Evolutionary conservation across 306 rosid genomes (phyloP), one percentile per base, ranked within the genome.

Genomic region (Acacia confusa): DNA sequence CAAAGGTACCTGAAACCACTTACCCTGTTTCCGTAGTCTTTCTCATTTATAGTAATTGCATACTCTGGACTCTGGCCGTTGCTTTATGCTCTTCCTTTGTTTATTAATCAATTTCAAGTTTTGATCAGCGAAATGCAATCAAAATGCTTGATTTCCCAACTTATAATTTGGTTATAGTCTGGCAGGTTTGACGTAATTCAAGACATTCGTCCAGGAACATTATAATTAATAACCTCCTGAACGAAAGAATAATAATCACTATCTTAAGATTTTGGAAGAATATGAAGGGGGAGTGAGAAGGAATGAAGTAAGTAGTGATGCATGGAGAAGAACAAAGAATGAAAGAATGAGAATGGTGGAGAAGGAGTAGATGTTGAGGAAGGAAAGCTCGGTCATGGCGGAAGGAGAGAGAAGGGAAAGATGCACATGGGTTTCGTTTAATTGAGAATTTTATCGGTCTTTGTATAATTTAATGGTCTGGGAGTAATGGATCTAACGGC

Each of bases 1-100:
- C 84, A 95, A 92, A 92, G 97, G 98, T 94, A 47, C 17, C 9
- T 3, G 17, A 30, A 40, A 41, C 52, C 44, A 13, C 77, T 32
- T 24, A 6, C 44, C 57, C 45, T 69, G 53, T 44, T 78, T 50
- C 69, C 70, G 4, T 16, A 9, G 20, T 43, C 36, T 40, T 76
- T 24, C 43, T 47, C 64, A 45, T 32, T 30, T 24, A 30, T 22
- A 14, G 47, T 19, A 34, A 17, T 36, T 28, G 47, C 40, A 6
- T 67, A 9, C 47, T 67, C n/a, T 9, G 20, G 41, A 32, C 44
- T 14, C 12, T 16, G 70, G 43, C 41, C 22, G 8, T 7, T 65
- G 44, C 44, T 16, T 32, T 32, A 65, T 32, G 44, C 20, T 65
- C 24, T n/a, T 65, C 43, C n/a, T 65, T 65, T 15, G 43, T 32